Evolutionary conservation across 2,329 filamentous ascomycete genomes (phyloP), one percentile per base, ranked within the genome.

Genomic region (Onygena corvina): DNA sequence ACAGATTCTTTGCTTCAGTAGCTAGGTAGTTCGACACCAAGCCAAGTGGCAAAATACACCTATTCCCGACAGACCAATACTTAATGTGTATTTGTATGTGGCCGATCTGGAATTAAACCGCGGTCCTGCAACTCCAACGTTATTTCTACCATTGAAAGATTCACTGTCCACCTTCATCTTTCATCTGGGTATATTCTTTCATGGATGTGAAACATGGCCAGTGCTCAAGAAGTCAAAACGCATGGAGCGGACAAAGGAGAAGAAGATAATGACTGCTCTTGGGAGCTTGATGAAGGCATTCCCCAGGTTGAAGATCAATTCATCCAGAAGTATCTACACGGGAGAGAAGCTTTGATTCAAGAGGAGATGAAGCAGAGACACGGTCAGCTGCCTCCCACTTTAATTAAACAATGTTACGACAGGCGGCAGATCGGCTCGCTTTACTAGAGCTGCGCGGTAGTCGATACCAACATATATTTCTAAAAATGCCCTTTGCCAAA

Each of bases 311-410:
- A 77, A 7, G 86, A 94, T 58, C 79, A 83, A 0, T 88, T 94
- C 64, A 76, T 95, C 42, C 79, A 86, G 58, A 80, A 90, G 62
- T 95, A 94, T 61, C 70, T 94, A 33, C 68, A 78, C 36, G 86
- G 86, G 18, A 79, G 89, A 46, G 76, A 83, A 58, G 80, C 79
- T 21, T 75, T 96, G 47, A 83, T 94, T 50, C 74, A 74, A 14
- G 77, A 94, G 61, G 92, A 96, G 65, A 82, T 86, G 66, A 84
- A 81, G 59, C 77, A 85, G 60, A 80, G 89, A 52, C 88, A 87
- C 64, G 88, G 86, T 84, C 64, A 42, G 21, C 16, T 5, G 9
- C 18, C 7, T 9, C 9, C 36, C 18, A 2, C 4, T 23, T 25
- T 23, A 23, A 2, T n/a, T 21, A 8, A 23, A 23, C 9, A 20